A percentile compares a stretch with the other conserved stretches of the same genome.
phyloP scores from a whole-genome alignment of 495 filamentous ascomycete genomes.

The Daldinia grandis region DNA sequence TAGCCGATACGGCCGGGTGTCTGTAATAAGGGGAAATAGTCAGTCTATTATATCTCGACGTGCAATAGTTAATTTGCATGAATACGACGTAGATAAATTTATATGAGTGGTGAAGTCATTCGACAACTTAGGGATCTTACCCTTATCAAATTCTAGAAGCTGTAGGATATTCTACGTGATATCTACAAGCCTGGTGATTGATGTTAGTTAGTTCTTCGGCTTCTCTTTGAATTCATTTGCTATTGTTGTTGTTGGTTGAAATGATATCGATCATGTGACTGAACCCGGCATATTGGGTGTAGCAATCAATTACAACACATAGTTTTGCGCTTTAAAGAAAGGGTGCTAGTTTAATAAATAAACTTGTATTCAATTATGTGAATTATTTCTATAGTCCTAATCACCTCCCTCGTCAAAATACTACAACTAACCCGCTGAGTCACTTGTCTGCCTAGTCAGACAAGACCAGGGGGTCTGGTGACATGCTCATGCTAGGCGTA shows the following conservation, averaged over 20 bases:
- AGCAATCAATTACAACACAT: not conserved
- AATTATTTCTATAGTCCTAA: not conserved
- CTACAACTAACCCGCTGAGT: not conserved
- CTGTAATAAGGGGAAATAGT: no score
- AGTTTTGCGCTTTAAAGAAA: not conserved
- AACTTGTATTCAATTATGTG: not conserved
- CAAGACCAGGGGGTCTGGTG: not conserved
- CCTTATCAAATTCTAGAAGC: no score
- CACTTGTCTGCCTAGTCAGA: constrained; percentile 2
- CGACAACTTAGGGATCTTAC: no score
- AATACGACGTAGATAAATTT: no score
- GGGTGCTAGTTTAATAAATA: not conserved
- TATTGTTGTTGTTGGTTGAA: not conserved
- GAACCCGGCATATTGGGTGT: not conserved
- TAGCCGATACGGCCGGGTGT: no score
- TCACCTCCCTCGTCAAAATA: not conserved
- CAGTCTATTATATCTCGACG: no score
- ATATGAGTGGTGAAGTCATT: no score
- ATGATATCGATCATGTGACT: not conserved
- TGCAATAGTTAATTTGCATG: no score
- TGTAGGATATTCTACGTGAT: not conserved
- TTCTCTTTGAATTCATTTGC: not conserved
- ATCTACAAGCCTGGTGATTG: not conserved
- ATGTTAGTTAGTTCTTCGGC: not conserved
- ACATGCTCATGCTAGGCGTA: not conserved